These are phyloP conservation scores for Fereydounia khargensis DNA, from an alignment of 1,284 basidiomycete species.

Conservation along the genomic window DNA sequence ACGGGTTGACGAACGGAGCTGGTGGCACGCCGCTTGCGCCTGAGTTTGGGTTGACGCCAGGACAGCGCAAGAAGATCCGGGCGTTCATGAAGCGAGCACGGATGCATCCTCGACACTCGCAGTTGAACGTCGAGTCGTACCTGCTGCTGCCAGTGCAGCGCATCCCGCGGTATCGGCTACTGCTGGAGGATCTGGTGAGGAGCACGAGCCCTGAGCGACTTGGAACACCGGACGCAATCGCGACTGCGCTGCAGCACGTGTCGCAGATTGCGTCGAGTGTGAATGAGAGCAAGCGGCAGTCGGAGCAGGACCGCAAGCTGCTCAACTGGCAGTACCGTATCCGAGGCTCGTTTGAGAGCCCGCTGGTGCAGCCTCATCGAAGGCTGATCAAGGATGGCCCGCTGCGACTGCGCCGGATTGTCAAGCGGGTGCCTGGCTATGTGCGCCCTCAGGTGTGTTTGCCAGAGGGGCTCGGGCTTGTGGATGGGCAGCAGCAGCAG, in stretches of 20 bases:
- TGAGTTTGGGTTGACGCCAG: conserved; percentile 12
- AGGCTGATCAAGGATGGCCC: conserved; percentile 66
- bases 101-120: conserved; percentile 76
- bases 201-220: conserved; percentile 37
- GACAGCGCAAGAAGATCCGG: conserved; percentile 41
- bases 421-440: conserved; percentile 80
- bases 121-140: conserved; percentile 92
- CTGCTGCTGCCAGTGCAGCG: conserved; percentile 91
- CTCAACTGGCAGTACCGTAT: conserved; percentile 78
- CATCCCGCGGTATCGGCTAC: conserved; percentile 88
- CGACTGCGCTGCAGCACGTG: conserved; percentile 45
- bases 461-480: background rate
- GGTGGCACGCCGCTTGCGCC: conserved; percentile 4
- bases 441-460: conserved; percentile 59
- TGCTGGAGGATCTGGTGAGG: conserved; percentile 60
- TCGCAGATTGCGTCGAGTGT: conserved; percentile 49
- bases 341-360: conserved; percentile 84
- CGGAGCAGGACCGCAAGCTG: conserved; percentile 38
- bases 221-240: conserved; percentile 17
- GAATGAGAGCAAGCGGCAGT: conserved; percentile 59
- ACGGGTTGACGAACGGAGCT: background rate
- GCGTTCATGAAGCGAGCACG: conserved; percentile 55
- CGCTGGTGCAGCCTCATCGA: conserved; percentile 95
- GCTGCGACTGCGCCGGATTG: conserved; percentile 77
- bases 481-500: no score